These are phyloP conservation scores for Leptographium galeiforme DNA, from an alignment of 2,329 filamentous ascomycete species.

Conservation along the genomic window DNA sequence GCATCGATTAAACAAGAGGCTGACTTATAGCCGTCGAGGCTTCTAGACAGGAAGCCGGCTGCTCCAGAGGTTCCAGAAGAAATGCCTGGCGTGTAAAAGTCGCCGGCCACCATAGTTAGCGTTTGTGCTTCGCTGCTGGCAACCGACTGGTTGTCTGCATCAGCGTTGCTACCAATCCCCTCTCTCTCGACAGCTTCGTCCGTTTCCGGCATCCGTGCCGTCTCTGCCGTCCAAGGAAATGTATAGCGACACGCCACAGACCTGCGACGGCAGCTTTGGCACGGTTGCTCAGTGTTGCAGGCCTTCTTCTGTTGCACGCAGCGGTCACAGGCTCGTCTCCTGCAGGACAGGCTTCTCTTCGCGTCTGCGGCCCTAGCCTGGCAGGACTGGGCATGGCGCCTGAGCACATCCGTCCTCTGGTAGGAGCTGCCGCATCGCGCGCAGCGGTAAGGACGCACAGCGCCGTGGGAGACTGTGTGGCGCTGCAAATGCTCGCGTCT, in stretches of 20 bases:
- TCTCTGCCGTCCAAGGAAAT: too few relatives aligned
- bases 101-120: too few relatives aligned
- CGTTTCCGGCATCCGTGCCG: too few relatives aligned
- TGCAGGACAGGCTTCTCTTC: not conserved
- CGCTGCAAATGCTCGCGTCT: constrained; percentile 4
- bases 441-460: not conserved
- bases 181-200: too few relatives aligned
- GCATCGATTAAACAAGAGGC: too few relatives aligned
- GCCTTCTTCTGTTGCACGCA: constrained; percentile 3
- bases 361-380: not conserved
- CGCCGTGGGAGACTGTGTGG: not conserved
- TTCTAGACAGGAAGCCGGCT: too few relatives aligned
- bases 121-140: too few relatives aligned
- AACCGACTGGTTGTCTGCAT: too few relatives aligned
- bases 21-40: too few relatives aligned
- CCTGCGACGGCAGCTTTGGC: not conserved
- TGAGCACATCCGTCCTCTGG: constrained; percentile 3
- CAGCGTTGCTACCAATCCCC: too few relatives aligned
- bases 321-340: constrained; percentile 1
- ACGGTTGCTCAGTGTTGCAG: constrained; percentile 2
- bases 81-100: too few relatives aligned
- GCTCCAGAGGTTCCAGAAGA: too few relatives aligned
- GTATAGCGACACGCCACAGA: not conserved
- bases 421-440: not conserved
- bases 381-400: constrained; percentile 1